Base-by-base conservation (phyloP, 495 filamentous ascomycete genomes). In the Penicillium verhagenii region DNA sequence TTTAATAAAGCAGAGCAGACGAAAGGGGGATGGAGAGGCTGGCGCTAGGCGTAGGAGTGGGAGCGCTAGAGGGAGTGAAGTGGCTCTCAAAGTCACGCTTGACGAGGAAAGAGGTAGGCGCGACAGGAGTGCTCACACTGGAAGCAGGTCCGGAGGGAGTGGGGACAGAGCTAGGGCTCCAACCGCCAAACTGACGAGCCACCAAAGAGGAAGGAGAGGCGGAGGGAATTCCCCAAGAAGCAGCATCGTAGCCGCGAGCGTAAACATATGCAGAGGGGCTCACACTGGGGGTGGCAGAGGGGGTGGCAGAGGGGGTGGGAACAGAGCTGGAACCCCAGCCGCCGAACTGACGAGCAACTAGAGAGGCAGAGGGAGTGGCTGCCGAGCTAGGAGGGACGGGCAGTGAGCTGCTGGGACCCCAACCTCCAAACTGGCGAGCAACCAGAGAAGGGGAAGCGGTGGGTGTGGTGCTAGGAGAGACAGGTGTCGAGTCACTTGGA, bases 281-380 rank as follows among this genome's bases (percentile, higher is more conserved):
- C 3, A 52, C 54, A 14, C 44, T 23, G 16, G 52, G 51, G 18
- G 42, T 45, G 24, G 39, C 47, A 13, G 53, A 56, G 16, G 52
- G 51, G 18, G 42, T 45, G 24, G 39, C 47, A 13, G 53, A 56
- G 31, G 50, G 43, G 23, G 52, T 39, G 23, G 55, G 39, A 20
- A 42, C 19, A 10, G 55, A 39, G 26, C 48, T 50, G 9, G 57
- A 45, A 8, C 23, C 13, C 58, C 58, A 44, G 37, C 40, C 19
- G 16, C 24, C 47, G 8, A 29, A 57, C 11, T 52, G 43, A 20
- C 59, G 59, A 37, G 59, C 59, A 20, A 48, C 49, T 6, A 63
- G 23, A 23, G 21, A 2, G 24, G 21, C 3, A 33, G 47, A 35
- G 29, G 47, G 6, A 49, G 47, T n/a, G 13, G 47, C 18, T 3